Evolutionary conservation across 2,329 filamentous ascomycete genomes (phyloP).

Genomic region (Didymella segeticola): DNA sequence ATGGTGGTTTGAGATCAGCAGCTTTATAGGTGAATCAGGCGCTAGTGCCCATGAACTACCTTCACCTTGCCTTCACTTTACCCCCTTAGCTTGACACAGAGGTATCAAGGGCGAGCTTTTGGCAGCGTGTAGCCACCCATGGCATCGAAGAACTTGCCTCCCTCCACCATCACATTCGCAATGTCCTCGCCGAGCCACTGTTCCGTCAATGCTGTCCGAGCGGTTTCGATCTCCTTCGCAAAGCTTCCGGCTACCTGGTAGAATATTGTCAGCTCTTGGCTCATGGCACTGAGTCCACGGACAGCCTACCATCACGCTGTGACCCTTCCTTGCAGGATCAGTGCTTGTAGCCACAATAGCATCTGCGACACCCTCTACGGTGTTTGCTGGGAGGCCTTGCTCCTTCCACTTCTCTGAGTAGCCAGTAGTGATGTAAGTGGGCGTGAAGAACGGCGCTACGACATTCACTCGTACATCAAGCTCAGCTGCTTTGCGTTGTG

Average conservation of each 20-base stretch:
- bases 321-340: slow-evolving; percentile 39
- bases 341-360: slow-evolving; percentile 50
- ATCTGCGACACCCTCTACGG: slow-evolving; percentile 52
- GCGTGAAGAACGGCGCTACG: slow-evolving; percentile 58
- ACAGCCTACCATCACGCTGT: slow-evolving; percentile 36
- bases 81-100: not conserved
- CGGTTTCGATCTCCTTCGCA: slow-evolving; percentile 41
- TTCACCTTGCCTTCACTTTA: no score
- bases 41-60: no score
- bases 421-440: slow-evolving; percentile 53
- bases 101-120: slow-evolving; percentile 23
- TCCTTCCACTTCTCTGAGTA: slow-evolving; percentile 50
- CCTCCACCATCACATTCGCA: slow-evolving; percentile 38
- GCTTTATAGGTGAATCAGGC: no score
- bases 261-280: not conserved
- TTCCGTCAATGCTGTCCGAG: slow-evolving; percentile 31
- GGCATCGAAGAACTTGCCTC: slow-evolving; percentile 44
- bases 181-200: slow-evolving; percentile 47
- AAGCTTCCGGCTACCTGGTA: slow-evolving; percentile 37
- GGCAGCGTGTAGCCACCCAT: slow-evolving; percentile 47
- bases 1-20: no score
- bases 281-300: not conserved
- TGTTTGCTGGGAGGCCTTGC: slow-evolving; percentile 52
- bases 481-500: slow-evolving; percentile 44
- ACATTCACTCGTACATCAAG: slow-evolving; percentile 53